A percentile compares a stretch with the other conserved stretches of the same genome.
Conservation (phyloP, 108 stramenopile species). For the Seminavis robusta region DNA sequence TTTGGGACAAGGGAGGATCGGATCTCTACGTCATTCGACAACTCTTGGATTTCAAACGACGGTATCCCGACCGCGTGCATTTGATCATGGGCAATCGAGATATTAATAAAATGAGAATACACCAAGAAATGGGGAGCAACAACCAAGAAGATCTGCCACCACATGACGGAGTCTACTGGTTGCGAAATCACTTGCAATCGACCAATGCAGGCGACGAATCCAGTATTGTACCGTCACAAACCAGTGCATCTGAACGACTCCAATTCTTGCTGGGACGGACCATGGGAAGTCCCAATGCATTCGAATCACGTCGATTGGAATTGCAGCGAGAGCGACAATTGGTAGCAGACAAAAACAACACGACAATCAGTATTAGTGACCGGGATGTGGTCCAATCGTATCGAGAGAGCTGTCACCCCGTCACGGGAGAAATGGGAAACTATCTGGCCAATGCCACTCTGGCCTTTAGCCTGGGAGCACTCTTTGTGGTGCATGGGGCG, state of each 20-base stretch:
- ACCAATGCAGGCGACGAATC: not conserved
- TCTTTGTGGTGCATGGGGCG: conserved; percentile 77
- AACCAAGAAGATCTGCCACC: not conserved
- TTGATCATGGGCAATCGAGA: conserved; percentile 89
- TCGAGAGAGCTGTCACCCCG: conserved; percentile 59
- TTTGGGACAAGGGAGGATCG: conserved; percentile 84
- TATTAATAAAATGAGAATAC: conserved; percentile 83
- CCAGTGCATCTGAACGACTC: conserved; percentile 50
- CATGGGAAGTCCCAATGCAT: conserved; percentile 81
- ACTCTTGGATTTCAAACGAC: conserved; percentile 58
- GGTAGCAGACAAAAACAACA: not conserved
- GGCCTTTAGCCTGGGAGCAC: conserved; percentile 40
- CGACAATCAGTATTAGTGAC: conserved; percentile 23
- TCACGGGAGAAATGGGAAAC: conserved; percentile 61
- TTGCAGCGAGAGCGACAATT: conserved; percentile 33
- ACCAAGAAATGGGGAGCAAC: conserved; percentile 53
- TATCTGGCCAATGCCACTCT: conserved; percentile 62
- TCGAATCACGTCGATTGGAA: conserved; percentile 66
- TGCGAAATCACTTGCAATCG: conserved; percentile 13
- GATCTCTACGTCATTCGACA: conserved; percentile 85
- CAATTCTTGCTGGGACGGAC: conserved; percentile 73
- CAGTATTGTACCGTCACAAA: conserved; percentile 12
- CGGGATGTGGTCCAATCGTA: conserved; percentile 72
- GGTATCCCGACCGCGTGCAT: conserved; percentile 72
- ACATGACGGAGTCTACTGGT: conserved; percentile 75